A percentile compares a stretch with the other conserved stretches of the same genome.
These are phyloP conservation scores for Rhododendron ferrugineum DNA, from an alignment of 148 eudicot species.

Conservation along the genomic window DNA sequence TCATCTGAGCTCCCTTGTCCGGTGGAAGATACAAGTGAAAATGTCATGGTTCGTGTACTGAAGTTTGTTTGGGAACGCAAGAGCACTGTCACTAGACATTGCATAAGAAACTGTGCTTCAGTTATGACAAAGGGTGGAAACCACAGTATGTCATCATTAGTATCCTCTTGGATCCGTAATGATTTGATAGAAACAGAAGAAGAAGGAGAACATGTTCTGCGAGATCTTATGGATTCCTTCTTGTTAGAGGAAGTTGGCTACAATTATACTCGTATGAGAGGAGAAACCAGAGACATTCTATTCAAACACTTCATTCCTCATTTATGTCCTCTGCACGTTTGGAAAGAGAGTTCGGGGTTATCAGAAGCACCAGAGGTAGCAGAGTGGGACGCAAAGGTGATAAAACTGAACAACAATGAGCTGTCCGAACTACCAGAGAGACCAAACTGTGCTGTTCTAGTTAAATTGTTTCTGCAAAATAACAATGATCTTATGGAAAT, in stretches of 20 bases:
- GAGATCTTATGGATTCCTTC: constrained; percentile 7
- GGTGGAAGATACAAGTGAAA: neutral
- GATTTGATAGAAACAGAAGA: neutral
- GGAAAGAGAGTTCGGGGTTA: neutral
- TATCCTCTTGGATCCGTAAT: neutral
- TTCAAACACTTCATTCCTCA: neutral
- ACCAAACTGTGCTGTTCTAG: neutral
- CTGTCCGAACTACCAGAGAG: neutral
- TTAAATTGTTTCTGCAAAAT: constrained; percentile 2
- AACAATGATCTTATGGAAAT: constrained; percentile 1
- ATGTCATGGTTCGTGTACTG: neutral
- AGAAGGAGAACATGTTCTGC: neutral
- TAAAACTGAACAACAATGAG: neutral
- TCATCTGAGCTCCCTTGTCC: neutral
- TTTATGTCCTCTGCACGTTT: neutral
- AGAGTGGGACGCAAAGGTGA: neutral
- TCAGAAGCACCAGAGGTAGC: neutral
- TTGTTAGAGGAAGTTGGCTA: neutral
- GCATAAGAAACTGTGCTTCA: neutral
- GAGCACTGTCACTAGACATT: neutral
- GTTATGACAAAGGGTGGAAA: neutral
- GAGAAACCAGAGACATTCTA: neutral
- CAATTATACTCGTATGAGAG: neutral
- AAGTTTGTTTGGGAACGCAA: constrained; percentile 1
- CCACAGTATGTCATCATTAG: neutral